Conservation (phyloP, 805 yeast species). For the Saccharomycopsis sp. region DNA sequence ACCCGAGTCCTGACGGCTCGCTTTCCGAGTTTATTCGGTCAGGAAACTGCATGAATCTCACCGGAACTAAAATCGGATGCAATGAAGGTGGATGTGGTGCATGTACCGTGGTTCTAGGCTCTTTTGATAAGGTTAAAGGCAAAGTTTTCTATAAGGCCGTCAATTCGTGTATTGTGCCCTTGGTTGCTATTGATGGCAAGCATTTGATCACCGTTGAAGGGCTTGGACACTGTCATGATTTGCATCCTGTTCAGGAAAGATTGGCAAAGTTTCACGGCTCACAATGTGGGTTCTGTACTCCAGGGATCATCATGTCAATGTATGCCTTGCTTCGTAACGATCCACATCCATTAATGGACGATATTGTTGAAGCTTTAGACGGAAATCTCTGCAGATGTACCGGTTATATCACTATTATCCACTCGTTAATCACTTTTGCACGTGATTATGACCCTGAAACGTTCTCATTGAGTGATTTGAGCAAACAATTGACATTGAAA, state of each 20-base stretch:
- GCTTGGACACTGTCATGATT: constrained; percentile 34
- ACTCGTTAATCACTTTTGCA: constrained; percentile 40
- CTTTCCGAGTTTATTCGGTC: constrained; percentile 37
- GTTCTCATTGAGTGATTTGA: constrained; percentile 22
- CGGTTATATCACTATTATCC: constrained; percentile 44
- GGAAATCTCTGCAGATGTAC: constrained; percentile 45
- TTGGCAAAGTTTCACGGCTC: constrained; percentile 44
- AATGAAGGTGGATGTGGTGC: constrained; percentile 49
- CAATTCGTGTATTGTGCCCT: constrained; percentile 42
- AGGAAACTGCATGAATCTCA: constrained; percentile 29
- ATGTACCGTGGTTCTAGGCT: constrained; percentile 39
- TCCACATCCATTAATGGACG: constrained; percentile 31
- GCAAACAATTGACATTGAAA: constrained; percentile 23
- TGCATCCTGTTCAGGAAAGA: constrained; percentile 45
- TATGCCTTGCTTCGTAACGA: constrained; percentile 37
- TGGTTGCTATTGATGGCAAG: constrained; percentile 39
- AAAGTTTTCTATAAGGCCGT: constrained; percentile 33
- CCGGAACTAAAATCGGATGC: constrained; percentile 44
- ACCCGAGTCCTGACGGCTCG: constrained; percentile 39
- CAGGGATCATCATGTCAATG: constrained; percentile 44
- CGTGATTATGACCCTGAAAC: constrained; percentile 27
- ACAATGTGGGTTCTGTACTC: constrained; percentile 47
- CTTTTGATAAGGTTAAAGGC: constrained; percentile 26
- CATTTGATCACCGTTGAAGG: constrained; percentile 44
- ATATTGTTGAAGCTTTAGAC: constrained; percentile 39